These are phyloP conservation scores for Boletus sp. DNA, from an alignment of 1,284 basidiomycete genomes.

Conservation along the genomic window DNA sequence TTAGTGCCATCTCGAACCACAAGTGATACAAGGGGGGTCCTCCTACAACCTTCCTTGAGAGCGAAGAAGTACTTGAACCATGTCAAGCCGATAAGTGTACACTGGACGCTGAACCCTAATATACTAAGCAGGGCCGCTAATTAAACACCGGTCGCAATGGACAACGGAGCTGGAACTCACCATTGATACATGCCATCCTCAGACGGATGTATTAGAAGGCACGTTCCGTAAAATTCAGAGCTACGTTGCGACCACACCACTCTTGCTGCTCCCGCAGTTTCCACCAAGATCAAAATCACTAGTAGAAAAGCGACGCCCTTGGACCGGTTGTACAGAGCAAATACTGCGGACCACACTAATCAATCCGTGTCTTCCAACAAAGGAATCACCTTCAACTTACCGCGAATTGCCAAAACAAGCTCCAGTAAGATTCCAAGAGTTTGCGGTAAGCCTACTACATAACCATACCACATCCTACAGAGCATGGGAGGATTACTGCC, in stretches of 20 bases:
- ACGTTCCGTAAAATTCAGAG: not conserved
- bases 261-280: constrained; percentile 5
- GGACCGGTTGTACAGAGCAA: constrained; percentile 23
- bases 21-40: constrained; percentile 20
- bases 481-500: constrained; percentile 13
- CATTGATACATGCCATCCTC: constrained; percentile 1
- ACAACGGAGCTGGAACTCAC: constrained; percentile 5
- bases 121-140: constrained; percentile 6
- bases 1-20: constrained; percentile 19
- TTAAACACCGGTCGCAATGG: not conserved
- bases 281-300: constrained; percentile 11
- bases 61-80: constrained; percentile 18
- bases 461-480: constrained; percentile 16
- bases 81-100: constrained; percentile 17
- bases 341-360: constrained; percentile 9
- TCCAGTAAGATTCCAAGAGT: constrained; percentile 13
- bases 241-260: constrained; percentile 3
- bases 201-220: constrained; percentile 10
- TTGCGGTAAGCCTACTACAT: constrained; percentile 10
- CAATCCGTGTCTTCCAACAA: not conserved
- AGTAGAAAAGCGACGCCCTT: constrained; percentile 13
- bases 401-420: constrained; percentile 18
- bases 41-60: constrained; percentile 13
- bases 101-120: constrained; percentile 19
- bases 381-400: constrained; percentile 10